Conservation (phyloP, 1,284 basidiomycete genomes). For the Trichosporon faecale region DNA sequence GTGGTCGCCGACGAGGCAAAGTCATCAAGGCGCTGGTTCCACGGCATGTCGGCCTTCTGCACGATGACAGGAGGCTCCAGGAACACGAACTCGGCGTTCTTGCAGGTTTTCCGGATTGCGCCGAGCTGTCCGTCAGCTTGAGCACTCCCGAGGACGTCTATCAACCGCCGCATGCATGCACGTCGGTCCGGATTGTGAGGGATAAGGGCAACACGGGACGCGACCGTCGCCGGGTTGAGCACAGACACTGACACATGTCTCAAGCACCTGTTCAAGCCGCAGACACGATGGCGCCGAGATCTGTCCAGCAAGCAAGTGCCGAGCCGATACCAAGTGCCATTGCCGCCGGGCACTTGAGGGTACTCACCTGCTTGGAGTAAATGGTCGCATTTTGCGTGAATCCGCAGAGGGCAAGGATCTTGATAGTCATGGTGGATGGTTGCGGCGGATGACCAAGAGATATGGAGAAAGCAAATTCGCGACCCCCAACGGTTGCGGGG, state of each 20-base stretch:
- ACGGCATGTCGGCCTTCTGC: conserved; percentile 66
- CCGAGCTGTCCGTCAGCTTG: conserved; percentile 29
- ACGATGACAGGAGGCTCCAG: conserved; percentile 68
- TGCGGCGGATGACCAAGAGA: not conserved
- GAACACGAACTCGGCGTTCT: conserved; percentile 63
- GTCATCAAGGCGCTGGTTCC: conserved; percentile 54
- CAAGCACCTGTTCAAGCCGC: not conserved
- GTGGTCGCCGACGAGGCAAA: conserved; percentile 60
- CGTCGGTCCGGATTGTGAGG: not conserved
- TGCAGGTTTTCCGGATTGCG: conserved; percentile 54
- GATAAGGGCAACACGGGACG: not conserved
- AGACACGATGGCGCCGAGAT: not conserved
- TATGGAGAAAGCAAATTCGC: not conserved
- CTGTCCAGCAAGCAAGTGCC: not conserved
- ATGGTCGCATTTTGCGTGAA: conserved; percentile 76
- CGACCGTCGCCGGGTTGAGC: not conserved
- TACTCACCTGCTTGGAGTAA: conserved; percentile 71
- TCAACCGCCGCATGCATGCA: not conserved
- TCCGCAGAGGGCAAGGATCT: conserved; percentile 55
- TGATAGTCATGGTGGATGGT: conserved; percentile 19
- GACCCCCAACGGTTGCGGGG: not conserved
- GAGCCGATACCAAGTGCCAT: not conserved
- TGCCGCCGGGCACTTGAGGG: not conserved
- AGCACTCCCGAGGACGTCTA: not conserved
- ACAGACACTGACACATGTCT: not conserved